Conservation (phyloP, 257 asterid species). For the Echium plantagineum region DNA sequence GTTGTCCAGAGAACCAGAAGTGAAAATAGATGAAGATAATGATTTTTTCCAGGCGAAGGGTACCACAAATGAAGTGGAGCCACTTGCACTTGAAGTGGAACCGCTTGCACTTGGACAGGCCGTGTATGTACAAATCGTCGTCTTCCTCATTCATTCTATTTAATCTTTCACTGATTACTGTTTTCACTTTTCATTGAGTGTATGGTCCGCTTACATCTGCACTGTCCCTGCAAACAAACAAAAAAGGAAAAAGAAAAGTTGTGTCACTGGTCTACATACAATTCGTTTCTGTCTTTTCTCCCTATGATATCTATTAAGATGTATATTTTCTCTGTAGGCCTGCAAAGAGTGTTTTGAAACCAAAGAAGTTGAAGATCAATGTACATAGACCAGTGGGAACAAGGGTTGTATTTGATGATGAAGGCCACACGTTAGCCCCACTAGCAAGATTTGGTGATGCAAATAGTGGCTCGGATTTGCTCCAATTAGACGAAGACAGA, state of each 20-base stretch:
- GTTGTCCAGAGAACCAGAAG: slow-evolving; percentile 22
- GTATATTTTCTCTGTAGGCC: slow-evolving; percentile 30
- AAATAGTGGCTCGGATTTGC: slow-evolving; percentile 25
- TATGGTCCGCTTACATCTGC: background rate
- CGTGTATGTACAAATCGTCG: slow-evolving; percentile 28
- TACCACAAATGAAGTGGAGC: slow-evolving; percentile 13
- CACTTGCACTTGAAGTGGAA: slow-evolving; percentile 22
- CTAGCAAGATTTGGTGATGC: slow-evolving; percentile 61
- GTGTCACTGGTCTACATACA: background rate
- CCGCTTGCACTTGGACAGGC: no score
- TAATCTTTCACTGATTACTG: background rate
- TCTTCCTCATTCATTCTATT: background rate
- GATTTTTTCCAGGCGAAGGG: slow-evolving; percentile 39
- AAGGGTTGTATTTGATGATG: slow-evolving; percentile 94
- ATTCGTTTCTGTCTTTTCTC: background rate
- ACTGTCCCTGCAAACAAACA: background rate
- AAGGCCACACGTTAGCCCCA: slow-evolving; percentile 75
- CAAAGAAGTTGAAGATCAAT: slow-evolving; percentile 90
- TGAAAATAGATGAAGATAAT: slow-evolving; percentile 15
- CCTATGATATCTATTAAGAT: slow-evolving; percentile 1
- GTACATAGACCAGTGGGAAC: slow-evolving; percentile 79
- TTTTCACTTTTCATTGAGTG: background rate
- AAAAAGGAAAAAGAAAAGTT: background rate
- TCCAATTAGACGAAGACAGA: slow-evolving; percentile 54
- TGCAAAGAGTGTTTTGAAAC: slow-evolving; percentile 58